These are phyloP conservation scores for Persicaria tinctoria DNA, from an alignment of 148 eudicot genomes.

Conservation along the genomic window DNA sequence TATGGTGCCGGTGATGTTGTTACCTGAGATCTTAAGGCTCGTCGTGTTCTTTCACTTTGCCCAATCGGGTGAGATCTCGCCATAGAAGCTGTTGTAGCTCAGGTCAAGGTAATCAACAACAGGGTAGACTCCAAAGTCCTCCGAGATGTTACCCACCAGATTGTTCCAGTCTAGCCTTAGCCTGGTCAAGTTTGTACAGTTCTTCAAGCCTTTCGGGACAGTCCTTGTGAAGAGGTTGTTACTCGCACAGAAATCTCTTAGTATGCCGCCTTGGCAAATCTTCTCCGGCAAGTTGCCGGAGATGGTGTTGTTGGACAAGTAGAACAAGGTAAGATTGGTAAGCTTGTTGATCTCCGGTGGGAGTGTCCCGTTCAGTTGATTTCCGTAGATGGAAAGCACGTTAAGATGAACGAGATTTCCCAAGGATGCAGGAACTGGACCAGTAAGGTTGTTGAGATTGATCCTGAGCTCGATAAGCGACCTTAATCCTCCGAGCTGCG, in stretches of 20 bases:
- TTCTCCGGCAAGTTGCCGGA: constrained; percentile 36
- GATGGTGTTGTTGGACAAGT: constrained; percentile 29
- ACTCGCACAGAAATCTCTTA: constrained; percentile 23
- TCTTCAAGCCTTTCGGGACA: constrained; percentile 41
- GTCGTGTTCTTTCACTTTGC: constrained; percentile 29
- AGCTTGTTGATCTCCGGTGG: constrained; percentile 35
- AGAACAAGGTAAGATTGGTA: constrained; percentile 19
- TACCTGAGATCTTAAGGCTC: constrained; percentile 31
- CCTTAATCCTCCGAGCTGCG: constrained; percentile 26
- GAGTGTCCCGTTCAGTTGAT: constrained; percentile 35
- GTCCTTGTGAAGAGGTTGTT: constrained; percentile 30
- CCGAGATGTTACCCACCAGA: constrained; percentile 35
- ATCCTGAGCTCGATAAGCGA: constrained; percentile 22
- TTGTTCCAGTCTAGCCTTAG: constrained; percentile 36
- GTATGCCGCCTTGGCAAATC: constrained; percentile 34
- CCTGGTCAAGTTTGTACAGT: constrained; percentile 37
- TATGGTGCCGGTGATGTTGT: constrained; percentile 31
- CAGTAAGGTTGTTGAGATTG: constrained; percentile 31
- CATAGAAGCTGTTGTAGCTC: constrained; percentile 35
- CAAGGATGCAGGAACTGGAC: constrained; percentile 26
- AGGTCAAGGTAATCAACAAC: constrained; percentile 31
- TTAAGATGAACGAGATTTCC: constrained; percentile 23
- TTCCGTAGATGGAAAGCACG: constrained; percentile 26
- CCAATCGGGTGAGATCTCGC: constrained; percentile 46
- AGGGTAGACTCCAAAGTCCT: constrained; percentile 45